Conservation (phyloP, 2,329 filamentous ascomycete species). For the Calonectria hawksworthii region DNA sequence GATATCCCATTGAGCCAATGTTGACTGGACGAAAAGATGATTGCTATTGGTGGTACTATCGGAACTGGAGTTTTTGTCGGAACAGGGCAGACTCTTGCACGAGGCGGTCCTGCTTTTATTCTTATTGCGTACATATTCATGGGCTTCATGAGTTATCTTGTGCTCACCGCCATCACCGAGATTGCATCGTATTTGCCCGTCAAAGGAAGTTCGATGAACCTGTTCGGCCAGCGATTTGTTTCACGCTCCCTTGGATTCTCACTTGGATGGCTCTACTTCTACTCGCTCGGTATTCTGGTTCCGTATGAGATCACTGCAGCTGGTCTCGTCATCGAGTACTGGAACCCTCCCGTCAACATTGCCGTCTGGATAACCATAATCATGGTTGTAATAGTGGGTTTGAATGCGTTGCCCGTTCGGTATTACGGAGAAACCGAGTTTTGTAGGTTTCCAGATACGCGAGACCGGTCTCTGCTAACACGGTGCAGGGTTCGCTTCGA, state of each 20-base stretch:
- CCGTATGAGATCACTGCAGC: constrained; percentile 35
- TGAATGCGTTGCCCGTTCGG: neutral
- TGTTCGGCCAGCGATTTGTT: constrained; percentile 45
- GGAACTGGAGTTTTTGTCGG: constrained; percentile 26
- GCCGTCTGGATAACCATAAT: constrained; percentile 30
- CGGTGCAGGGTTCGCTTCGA: neutral
- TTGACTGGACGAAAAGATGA: neutral
- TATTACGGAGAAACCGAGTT: constrained; percentile 6
- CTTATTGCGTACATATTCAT: constrained; percentile 63
- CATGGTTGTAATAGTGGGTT: neutral
- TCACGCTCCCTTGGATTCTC: constrained; percentile 53
- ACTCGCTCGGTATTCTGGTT: constrained; percentile 41
- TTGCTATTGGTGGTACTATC: constrained; percentile 18
- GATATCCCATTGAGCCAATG: neutral
- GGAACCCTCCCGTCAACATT: constrained; percentile 29
- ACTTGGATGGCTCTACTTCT: constrained; percentile 60
- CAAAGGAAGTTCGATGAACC: constrained; percentile 38
- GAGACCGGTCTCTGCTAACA: neutral
- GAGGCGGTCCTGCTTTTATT: constrained; percentile 54
- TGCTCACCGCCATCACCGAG: constrained; percentile 61
- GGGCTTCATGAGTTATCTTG: constrained; percentile 67
- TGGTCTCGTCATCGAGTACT: constrained; percentile 39
- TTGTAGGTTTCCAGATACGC: neutral
- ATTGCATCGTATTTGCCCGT: constrained; percentile 46
- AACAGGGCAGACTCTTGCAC: constrained; percentile 26